Evolutionary conservation across 495 filamentous ascomycete genomes (phyloP).

Genomic region (Lepraria neglecta): DNA sequence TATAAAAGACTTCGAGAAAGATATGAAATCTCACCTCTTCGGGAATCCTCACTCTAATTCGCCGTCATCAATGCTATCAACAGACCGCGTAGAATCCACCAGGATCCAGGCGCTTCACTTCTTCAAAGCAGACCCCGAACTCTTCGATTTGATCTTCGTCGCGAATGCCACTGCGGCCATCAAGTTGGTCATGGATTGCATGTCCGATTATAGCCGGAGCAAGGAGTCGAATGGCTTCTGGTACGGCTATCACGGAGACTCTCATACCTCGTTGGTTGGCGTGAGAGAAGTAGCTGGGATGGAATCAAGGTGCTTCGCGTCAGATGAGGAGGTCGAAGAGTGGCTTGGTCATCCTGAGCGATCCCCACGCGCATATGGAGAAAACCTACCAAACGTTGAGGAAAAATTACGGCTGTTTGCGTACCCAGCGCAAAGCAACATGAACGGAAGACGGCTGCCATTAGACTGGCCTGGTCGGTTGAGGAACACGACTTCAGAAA

Average conservation of each 20-base stretch:
- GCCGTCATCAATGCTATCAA: slow-evolving; percentile 54
- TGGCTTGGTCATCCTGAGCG: slow-evolving; percentile 45
- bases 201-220: slow-evolving; percentile 47
- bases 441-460: slow-evolving; percentile 65
- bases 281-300: slow-evolving; percentile 54
- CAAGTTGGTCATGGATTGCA: slow-evolving; percentile 61
- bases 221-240: slow-evolving; percentile 45
- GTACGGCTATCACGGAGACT: slow-evolving; percentile 69
- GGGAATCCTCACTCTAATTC: slow-evolving; percentile 75
- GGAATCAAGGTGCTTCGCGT: slow-evolving; percentile 54
- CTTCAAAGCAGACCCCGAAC: slow-evolving; percentile 54
- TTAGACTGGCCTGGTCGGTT: slow-evolving; percentile 52
- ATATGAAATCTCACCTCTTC: slow-evolving; percentile 54
- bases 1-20: slow-evolving; percentile 50
- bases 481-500: slow-evolving; percentile 37
- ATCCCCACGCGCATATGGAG: background rate
- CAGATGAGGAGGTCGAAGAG: slow-evolving; percentile 56
- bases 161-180: slow-evolving; percentile 65
- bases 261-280: slow-evolving; percentile 70
- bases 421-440: slow-evolving; percentile 74
- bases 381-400: slow-evolving; percentile 24
- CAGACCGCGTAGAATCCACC: slow-evolving; percentile 53
- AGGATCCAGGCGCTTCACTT: slow-evolving; percentile 53
- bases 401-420: slow-evolving; percentile 54
- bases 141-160: slow-evolving; percentile 65